These are phyloP conservation scores for Coemansia sp. DNA, from an alignment of 192 early-diverging fungal species.

Conservation along the genomic window DNA sequence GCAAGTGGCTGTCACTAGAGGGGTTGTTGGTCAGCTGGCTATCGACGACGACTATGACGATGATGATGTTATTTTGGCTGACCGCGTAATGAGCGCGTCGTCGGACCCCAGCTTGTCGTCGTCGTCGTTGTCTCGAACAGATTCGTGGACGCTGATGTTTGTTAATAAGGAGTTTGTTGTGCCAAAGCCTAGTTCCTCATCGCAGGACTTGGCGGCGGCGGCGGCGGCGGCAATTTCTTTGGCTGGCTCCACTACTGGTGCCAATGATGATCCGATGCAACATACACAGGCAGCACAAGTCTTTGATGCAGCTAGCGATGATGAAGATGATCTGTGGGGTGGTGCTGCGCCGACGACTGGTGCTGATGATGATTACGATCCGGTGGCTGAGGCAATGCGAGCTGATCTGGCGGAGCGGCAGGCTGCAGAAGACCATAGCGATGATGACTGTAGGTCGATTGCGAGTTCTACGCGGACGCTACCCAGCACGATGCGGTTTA, in stretches of 20 bases:
- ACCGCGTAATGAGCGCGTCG: background rate
- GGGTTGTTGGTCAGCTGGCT: background rate
- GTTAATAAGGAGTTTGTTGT: conserved; percentile 56
- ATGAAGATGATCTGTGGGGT: conserved; percentile 16
- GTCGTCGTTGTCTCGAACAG: conserved; percentile 17
- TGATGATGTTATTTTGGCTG: background rate
- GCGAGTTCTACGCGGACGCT: conserved; percentile 13
- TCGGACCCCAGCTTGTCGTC: background rate
- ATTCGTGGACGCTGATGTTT: conserved; percentile 59
- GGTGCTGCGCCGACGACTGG: conserved; percentile 2
- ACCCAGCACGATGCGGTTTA: conserved; percentile 48
- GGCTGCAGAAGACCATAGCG: background rate
- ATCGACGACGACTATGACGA: background rate
- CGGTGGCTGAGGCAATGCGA: background rate
- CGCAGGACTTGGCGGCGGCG: background rate
- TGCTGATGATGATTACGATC: conserved; percentile 7
- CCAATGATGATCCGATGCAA: background rate
- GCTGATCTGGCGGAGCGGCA: conserved; percentile 4
- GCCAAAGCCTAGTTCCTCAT: conserved; percentile 6
- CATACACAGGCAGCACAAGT: background rate
- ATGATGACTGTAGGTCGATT: conserved; percentile 11
- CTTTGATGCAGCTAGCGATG: background rate
- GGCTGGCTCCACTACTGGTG: background rate
- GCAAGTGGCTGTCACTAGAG: background rate
- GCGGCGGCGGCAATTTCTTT: background rate